phyloP scores from a whole-genome alignment of 257 asterid species.

The Scutellaria galericulata region DNA sequence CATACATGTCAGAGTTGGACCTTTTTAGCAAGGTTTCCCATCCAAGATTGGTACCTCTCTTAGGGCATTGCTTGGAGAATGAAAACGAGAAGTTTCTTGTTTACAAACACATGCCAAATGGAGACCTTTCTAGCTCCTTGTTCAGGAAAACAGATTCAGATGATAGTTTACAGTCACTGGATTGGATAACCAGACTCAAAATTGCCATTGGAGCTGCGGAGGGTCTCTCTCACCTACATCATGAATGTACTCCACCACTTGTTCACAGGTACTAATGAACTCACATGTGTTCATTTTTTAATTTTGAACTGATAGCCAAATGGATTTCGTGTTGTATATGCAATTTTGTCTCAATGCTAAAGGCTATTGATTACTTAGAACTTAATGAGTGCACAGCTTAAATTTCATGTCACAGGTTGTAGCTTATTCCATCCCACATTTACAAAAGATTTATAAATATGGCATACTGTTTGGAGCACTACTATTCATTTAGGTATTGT shows the following conservation, averaged over 20 bases:
- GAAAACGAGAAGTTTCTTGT: constrained; percentile 82
- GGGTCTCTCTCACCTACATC: constrained; percentile 84
- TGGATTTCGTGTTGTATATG: constrained; percentile 14
- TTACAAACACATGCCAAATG: constrained; percentile 82
- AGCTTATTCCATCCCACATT: too few relatives aligned
- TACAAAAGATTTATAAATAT: too few relatives aligned
- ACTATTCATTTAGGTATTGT: too few relatives aligned
- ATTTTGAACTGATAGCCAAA: constrained; percentile 17
- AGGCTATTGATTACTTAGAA: not conserved
- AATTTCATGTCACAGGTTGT: too few relatives aligned
- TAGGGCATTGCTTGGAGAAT: constrained; percentile 93
- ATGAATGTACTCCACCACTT: constrained; percentile 85
- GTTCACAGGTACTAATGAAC: constrained; percentile 80
- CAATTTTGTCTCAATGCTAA: not conserved
- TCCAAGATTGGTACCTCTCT: constrained; percentile 77
- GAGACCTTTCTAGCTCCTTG: constrained; percentile 82
- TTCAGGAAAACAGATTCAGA: constrained; percentile 67
- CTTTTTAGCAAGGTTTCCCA: constrained; percentile 74
- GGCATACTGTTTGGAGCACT: too few relatives aligned
- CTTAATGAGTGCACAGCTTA: too few relatives aligned
- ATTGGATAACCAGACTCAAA: constrained; percentile 96
- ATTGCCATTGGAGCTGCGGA: constrained; percentile 96
- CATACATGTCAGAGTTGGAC: constrained; percentile 65
- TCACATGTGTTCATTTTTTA: constrained; percentile 13
- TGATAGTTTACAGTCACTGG: constrained; percentile 78